Conservation (phyloP, 805 yeast genomes). For the Nakazawaea pomicola region DNA sequence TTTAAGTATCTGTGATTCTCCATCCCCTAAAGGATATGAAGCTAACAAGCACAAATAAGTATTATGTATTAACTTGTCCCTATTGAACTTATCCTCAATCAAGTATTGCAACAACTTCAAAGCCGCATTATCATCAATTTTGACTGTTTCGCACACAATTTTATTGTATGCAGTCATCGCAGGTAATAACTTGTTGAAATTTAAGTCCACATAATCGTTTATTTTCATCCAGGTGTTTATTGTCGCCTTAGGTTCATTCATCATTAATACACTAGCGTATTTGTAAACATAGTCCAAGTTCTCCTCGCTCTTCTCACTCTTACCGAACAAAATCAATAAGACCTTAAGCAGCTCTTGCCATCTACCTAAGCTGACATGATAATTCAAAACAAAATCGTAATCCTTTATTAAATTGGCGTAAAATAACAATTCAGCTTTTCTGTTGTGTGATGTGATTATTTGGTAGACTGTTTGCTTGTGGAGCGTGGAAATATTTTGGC, state of each 20-base stretch:
- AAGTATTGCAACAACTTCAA: constrained; percentile 57
- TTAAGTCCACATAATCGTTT: constrained; percentile 29
- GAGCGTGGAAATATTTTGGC: constrained; percentile 39
- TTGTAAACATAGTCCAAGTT: constrained; percentile 44
- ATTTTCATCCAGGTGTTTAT: constrained; percentile 73
- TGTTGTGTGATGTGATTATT: constrained; percentile 61
- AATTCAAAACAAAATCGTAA: constrained; percentile 59
- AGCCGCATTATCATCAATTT: constrained; percentile 52
- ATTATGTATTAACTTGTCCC: constrained; percentile 55
- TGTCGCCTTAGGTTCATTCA: constrained; percentile 64
- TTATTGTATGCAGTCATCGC: constrained; percentile 68
- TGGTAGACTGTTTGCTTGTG: constrained; percentile 70
- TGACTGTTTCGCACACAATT: constrained; percentile 29
- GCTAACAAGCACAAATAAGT: constrained; percentile 66
- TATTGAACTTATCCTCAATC: constrained; percentile 37
- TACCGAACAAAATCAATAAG: constrained; percentile 37
- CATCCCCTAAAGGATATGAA: constrained; percentile 32
- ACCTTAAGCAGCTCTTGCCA: constrained; percentile 72
- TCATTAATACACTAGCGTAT: constrained; percentile 62
- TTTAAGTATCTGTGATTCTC: constrained; percentile 43
- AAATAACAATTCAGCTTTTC: constrained; percentile 55
- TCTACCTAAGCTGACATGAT: constrained; percentile 62
- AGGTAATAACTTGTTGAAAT: constrained; percentile 66
- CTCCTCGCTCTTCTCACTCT: constrained; percentile 26
- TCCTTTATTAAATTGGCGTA: constrained; percentile 70